Percentiles rank a stretch among this genome's conserved stretches.
These are phyloP conservation scores for Irpex sp. DNA, from an alignment of 1,284 basidiomycete species.

Conservation along the genomic window DNA sequence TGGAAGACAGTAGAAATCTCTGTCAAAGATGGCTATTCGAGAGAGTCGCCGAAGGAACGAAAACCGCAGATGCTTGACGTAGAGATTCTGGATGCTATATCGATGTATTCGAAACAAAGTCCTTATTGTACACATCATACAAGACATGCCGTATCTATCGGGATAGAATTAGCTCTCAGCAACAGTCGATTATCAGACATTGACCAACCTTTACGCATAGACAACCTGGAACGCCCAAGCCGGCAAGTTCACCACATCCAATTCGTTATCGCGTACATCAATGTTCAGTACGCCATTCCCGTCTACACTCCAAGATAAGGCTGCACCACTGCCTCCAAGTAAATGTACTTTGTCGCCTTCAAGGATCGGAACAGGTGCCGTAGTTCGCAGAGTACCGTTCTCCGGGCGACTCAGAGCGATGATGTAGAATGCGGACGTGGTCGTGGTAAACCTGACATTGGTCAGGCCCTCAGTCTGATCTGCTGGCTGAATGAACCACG, in stretches of 20 bases:
- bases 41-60: not conserved
- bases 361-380: conserved; percentile 44
- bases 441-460: conserved; percentile 46
- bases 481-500: conserved; percentile 15
- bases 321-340: conserved; percentile 29
- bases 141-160: too few species aligned
- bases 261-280: conserved; percentile 11
- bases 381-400: conserved; percentile 31
- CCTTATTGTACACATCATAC: too few species aligned
- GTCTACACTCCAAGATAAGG: conserved; percentile 14
- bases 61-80: too few species aligned
- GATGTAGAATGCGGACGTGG: conserved; percentile 47
- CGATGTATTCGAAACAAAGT: too few species aligned
- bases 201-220: conserved; percentile 7
- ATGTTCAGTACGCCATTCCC: conserved; percentile 10
- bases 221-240: conserved; percentile 17
- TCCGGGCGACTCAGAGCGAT: conserved; percentile 39
- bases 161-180: too few species aligned
- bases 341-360: conserved; percentile 40
- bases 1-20: not conserved
- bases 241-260: conserved; percentile 9
- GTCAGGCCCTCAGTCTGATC: conserved; percentile 9
- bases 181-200: not conserved
- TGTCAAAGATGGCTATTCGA: not conserved
- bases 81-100: too few species aligned